These are phyloP conservation scores for Coleophoma eucalyptorum DNA, from an alignment of 2,329 filamentous ascomycete genomes.

Conservation along the genomic window DNA sequence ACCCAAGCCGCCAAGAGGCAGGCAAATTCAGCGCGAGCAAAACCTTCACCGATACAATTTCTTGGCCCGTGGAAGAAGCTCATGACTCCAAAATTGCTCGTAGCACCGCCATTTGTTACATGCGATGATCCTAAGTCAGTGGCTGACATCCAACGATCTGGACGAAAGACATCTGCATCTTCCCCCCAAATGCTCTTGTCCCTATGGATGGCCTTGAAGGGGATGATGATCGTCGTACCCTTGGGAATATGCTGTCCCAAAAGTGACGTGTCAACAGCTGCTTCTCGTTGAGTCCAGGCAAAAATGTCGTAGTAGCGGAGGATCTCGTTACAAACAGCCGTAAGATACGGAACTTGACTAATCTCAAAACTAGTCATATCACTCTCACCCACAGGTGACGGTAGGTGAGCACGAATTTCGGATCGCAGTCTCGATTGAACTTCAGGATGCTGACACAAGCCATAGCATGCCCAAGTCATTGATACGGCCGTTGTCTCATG, in stretches of 20 bases:
- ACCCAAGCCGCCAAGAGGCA: conserved; percentile 75
- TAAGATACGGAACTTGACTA: conserved; percentile 71
- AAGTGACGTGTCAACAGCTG: conserved; percentile 59
- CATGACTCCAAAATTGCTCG: conserved; percentile 72
- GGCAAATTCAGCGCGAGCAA: conserved; percentile 81
- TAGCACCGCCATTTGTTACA: conserved; percentile 63
- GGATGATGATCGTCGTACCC: conserved; percentile 62
- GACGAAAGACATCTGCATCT: conserved; percentile 72
- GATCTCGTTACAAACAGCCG: conserved; percentile 71
- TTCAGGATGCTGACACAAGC: conserved; percentile 57
- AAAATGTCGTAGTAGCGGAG: conserved; percentile 69
- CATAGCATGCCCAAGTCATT: conserved; percentile 64
- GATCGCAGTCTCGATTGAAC: conserved; percentile 61
- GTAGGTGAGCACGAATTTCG: conserved; percentile 43
- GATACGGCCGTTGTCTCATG: conserved; percentile 74
- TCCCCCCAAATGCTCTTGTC: conserved; percentile 69
- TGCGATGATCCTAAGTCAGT: conserved; percentile 27
- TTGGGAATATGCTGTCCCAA: conserved; percentile 60
- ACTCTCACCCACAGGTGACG: conserved; percentile 16
- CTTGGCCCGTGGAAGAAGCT: conserved; percentile 85
- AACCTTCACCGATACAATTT: conserved; percentile 78
- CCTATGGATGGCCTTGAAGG: conserved; percentile 63
- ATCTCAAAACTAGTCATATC: conserved; percentile 50
- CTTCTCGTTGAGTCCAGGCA: conserved; percentile 61
- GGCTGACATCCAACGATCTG: conserved; percentile 68